phyloP scores from a whole-genome alignment of 495 filamentous ascomycete genomes.

The Chaetomium tenue region DNA sequence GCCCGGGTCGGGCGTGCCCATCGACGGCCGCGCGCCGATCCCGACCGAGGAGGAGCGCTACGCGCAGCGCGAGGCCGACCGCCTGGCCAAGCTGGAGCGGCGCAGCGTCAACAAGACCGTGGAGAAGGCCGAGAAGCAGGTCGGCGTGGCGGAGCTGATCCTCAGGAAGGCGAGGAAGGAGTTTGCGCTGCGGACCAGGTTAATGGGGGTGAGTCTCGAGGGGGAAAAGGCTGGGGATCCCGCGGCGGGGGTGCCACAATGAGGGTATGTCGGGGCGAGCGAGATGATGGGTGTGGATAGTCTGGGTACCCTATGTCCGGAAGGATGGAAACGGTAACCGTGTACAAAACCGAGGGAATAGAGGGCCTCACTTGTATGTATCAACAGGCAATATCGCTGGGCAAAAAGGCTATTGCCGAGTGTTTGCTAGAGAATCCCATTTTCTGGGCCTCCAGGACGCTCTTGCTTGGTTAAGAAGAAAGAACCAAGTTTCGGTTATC shows the following conservation, averaged over 20 bases:
- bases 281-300: not conserved
- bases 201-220: conserved; percentile 9
- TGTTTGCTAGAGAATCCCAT: not conserved
- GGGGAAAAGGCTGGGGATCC: not conserved
- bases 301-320: not conserved
- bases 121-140: conserved; percentile 3
- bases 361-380: conserved; percentile 14
- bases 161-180: conserved; percentile 21
- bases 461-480: too few species aligned
- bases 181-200: conserved; percentile 12
- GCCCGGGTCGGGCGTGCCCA: conserved; percentile 59
- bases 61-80: conserved; percentile 48
- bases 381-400: not conserved
- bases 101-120: conserved; percentile 33
- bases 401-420: not conserved
- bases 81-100: conserved; percentile 51
- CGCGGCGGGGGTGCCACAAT: conserved; percentile 6
- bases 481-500: too few species aligned
- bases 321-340: not conserved
- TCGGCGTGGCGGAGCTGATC: conserved; percentile 27
- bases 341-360: conserved; percentile 1
- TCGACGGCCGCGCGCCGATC: conserved; percentile 62
- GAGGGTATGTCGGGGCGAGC: not conserved
- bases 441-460: not conserved
- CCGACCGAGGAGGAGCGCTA: conserved; percentile 62